Conservation (phyloP, 768 basidiomycete species). For the Russula virescens region DNA sequence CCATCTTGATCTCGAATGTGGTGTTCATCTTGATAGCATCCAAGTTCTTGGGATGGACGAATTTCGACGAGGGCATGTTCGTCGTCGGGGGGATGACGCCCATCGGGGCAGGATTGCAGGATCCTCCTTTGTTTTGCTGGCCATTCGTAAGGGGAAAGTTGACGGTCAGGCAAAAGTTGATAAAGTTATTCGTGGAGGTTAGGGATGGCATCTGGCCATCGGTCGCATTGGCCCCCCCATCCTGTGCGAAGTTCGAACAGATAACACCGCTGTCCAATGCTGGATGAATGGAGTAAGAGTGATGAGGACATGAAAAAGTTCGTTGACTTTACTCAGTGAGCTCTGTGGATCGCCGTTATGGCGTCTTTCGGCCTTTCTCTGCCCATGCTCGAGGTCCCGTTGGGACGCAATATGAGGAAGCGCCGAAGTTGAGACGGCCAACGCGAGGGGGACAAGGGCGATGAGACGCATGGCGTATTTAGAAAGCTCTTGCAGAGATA, state of each 20-base stretch:
- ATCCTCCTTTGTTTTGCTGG: slow-evolving; percentile 31
- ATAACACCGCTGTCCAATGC: slow-evolving; percentile 44
- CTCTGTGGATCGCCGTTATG: slow-evolving; percentile 6
- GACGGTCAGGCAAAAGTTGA: slow-evolving; percentile 46
- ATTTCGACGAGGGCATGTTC: slow-evolving; percentile 47
- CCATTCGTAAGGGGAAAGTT: slow-evolving; percentile 44
- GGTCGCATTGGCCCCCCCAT: slow-evolving; percentile 39
- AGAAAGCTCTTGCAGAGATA: neutral
- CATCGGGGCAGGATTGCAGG: slow-evolving; percentile 38
- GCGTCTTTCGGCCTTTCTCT: neutral
- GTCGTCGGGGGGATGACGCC: slow-evolving; percentile 41
- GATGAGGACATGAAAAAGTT: neutral
- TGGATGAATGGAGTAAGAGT: neutral
- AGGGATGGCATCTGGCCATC: slow-evolving; percentile 46
- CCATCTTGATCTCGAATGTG: slow-evolving; percentile 40
- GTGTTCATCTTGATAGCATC: slow-evolving; percentile 37
- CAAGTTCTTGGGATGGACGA: slow-evolving; percentile 37
- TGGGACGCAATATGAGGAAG: slow-evolving; percentile 12
- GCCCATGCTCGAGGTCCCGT: neutral
- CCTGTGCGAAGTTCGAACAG: slow-evolving; percentile 39
- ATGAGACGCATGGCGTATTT: slow-evolving; percentile 1
- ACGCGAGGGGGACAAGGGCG: slow-evolving; percentile 22
- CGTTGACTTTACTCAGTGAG: neutral
- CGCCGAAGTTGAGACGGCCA: slow-evolving; percentile 29
- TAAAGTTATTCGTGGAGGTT: slow-evolving; percentile 60